Evolutionary conservation across 148 eudicot species (phyloP).

Genomic region (Chenopodium berlandieri): DNA sequence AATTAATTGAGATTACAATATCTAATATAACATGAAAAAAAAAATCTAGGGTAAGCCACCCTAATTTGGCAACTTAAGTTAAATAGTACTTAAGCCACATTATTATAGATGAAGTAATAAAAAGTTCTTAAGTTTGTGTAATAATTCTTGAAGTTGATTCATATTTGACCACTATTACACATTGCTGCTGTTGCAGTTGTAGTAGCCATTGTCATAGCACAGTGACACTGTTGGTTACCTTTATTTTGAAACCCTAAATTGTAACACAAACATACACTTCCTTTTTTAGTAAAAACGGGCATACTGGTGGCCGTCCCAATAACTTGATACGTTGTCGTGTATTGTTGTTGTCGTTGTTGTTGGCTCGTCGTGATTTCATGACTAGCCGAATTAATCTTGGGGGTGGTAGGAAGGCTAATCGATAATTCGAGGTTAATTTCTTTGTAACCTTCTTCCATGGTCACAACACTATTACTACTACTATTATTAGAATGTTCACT

Average conservation of each 20-base stretch:
- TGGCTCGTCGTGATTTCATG: background rate
- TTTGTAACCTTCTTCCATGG: constrained; percentile 23
- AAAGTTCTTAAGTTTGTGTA: too few relatives aligned
- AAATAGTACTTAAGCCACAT: too few relatives aligned
- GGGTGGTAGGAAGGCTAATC: constrained; percentile 27
- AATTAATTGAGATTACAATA: too few relatives aligned
- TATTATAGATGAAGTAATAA: too few relatives aligned
- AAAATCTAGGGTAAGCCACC: too few relatives aligned
- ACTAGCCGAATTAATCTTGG: background rate
- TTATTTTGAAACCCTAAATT: constrained; percentile 30
- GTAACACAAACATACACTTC: constrained; percentile 33
- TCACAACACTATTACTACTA: constrained; percentile 31
- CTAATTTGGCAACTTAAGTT: too few relatives aligned
- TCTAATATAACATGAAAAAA: too few relatives aligned
- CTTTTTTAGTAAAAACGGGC: constrained; percentile 1
- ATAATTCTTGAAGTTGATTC: background rate
- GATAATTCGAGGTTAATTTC: constrained; percentile 34
- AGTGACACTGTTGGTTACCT: constrained; percentile 13
- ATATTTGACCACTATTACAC: background rate
- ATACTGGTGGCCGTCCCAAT: constrained; percentile 6
- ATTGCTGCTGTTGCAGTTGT: constrained; percentile 5
- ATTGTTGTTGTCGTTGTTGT: constrained; percentile 22
- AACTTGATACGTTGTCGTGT: constrained; percentile 5
- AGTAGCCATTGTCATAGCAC: constrained; percentile 24
- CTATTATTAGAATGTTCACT: constrained; percentile 38